phyloP scores from a whole-genome alignment of 176 grass and related monocot genomes.

The Tillandsia fasciculata region DNA sequence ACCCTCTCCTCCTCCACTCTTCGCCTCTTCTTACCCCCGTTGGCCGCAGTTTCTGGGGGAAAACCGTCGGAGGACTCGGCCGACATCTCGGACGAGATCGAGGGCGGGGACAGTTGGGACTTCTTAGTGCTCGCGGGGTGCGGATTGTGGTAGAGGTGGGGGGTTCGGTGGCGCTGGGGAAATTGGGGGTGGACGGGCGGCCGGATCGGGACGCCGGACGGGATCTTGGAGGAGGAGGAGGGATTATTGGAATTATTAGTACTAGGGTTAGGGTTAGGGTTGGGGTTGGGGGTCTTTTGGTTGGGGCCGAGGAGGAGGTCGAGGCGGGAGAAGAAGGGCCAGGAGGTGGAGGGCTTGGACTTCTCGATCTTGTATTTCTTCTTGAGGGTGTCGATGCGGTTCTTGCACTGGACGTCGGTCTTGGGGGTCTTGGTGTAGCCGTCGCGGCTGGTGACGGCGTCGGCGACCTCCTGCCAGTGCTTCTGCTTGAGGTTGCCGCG shows the following conservation, averaged over 20 bases:
- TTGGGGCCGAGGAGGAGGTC: constrained; percentile 64
- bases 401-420: constrained; percentile 95
- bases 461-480: constrained; percentile 99
- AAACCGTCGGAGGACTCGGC: constrained; percentile 74
- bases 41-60: constrained; percentile 41
- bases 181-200: constrained; percentile 33
- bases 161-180: constrained; percentile 58
- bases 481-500: constrained; percentile 88
- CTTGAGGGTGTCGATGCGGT: constrained; percentile 97
- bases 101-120: constrained; percentile 27
- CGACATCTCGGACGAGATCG: constrained; percentile 15
- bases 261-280: constrained; percentile 16
- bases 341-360: constrained; percentile 51
- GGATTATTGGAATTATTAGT: no score
- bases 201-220: constrained; percentile 18
- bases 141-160: constrained; percentile 12
- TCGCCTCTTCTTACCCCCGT: constrained; percentile 29
- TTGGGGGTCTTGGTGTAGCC: constrained; percentile 68
- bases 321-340: constrained; percentile 79
- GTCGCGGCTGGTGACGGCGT: constrained; percentile 70
- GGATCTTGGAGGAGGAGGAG: constrained; percentile 5
- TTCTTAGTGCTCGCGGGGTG: constrained; percentile 7
- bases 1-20: constrained; percentile 10
- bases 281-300: constrained; percentile 22
- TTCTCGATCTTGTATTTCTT: constrained; percentile 98